Conservation (phyloP, 108 stramenopile genomes). For the Parmales sp. region DNA sequence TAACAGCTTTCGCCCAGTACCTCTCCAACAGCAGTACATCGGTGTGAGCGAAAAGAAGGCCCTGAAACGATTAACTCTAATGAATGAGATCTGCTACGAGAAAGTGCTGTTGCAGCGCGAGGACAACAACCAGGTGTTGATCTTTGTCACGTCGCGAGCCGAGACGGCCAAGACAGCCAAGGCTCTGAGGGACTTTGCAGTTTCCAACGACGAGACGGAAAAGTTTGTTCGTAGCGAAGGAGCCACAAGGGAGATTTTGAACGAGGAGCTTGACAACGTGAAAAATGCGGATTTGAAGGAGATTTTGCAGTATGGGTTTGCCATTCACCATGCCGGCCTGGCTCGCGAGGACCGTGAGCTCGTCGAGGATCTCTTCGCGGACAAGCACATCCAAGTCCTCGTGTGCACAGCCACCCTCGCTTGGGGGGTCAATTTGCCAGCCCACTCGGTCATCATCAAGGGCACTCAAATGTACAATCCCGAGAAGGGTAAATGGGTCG, state of each 20-base stretch:
- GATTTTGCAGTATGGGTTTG: constrained; percentile 89
- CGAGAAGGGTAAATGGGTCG: constrained; percentile 92
- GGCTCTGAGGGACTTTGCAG: constrained; percentile 85
- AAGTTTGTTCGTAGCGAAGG: constrained; percentile 80
- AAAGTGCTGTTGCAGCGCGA: constrained; percentile 79
- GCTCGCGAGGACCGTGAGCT: constrained; percentile 84
- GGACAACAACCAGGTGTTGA: constrained; percentile 85
- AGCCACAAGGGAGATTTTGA: constrained; percentile 83
- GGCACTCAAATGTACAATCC: constrained; percentile 99
- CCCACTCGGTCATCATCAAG: constrained; percentile 98
- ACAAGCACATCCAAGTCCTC: constrained; percentile 89
- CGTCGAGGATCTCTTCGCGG: constrained; percentile 96
- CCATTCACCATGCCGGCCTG: constrained; percentile 98
- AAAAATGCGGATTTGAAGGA: constrained; percentile 90
- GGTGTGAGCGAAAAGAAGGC: constrained; percentile 97
- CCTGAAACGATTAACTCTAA: constrained; percentile 88
- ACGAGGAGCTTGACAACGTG: constrained; percentile 65
- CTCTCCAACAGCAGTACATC: constrained; percentile 98
- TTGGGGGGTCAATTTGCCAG: constrained; percentile 99
- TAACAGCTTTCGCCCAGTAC: constrained; percentile 95
- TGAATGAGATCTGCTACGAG: constrained; percentile 99
- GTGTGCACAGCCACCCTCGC: constrained; percentile 96
- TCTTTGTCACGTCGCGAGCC: constrained; percentile 96
- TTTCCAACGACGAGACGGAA: constrained; percentile 74
- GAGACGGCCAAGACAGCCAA: constrained; percentile 96